Percentiles rank a stretch among this genome's conserved stretches.
Conservation (phyloP, 768 basidiomycete genomes). For the Pleurotus cornucopiae region DNA sequence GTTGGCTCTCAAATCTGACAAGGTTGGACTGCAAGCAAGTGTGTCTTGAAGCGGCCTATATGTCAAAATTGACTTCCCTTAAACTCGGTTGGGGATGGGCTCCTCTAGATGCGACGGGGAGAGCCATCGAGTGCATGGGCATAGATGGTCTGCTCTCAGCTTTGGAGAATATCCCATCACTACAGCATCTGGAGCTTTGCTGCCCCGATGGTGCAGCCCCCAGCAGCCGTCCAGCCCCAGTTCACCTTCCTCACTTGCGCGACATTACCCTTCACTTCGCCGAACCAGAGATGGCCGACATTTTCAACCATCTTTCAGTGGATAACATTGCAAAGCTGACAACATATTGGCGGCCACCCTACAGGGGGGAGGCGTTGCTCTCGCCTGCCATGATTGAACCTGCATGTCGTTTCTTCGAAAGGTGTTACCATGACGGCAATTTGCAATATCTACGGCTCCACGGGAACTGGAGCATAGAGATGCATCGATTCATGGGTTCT, state of each 20-base stretch:
- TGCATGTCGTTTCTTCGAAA: background rate
- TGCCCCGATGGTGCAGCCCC: background rate
- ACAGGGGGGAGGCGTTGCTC: background rate
- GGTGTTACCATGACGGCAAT: background rate
- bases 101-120: background rate
- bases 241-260: background rate
- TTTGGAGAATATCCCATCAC: background rate
- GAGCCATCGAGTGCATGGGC: background rate
- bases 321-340: background rate
- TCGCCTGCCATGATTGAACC: background rate
- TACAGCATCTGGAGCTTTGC: background rate
- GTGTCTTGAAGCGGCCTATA: background rate
- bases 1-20: background rate
- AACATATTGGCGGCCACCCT: background rate
- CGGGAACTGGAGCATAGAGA: background rate
- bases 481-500: background rate
- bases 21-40: background rate
- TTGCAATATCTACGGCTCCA: background rate
- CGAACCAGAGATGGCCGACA: background rate
- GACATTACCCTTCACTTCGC: background rate
- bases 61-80: background rate
- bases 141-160: background rate
- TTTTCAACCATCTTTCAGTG: background rate
- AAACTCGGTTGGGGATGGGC: background rate
- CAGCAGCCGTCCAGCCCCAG: background rate